Conservation (phyloP, 2,329 filamentous ascomycete species). For the Calonectria naviculata region DNA sequence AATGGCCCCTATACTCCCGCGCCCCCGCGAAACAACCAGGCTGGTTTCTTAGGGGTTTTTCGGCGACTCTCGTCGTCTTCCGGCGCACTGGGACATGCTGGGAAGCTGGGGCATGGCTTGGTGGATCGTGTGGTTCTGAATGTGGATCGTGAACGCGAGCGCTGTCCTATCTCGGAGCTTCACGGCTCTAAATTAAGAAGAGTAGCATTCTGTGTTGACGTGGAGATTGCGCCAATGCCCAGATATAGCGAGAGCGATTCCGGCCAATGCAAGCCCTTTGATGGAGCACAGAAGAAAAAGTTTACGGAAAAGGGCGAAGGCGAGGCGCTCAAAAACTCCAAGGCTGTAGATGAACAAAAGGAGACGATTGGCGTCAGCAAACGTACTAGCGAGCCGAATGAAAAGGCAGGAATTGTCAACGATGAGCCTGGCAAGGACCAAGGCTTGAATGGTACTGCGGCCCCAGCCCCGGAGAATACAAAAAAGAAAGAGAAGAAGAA, state of each 20-base stretch:
- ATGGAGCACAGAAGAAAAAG: conserved; percentile 69
- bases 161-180: conserved; percentile 83
- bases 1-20: conserved; percentile 78
- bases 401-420: conserved; percentile 47
- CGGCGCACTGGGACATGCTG: conserved; percentile 39
- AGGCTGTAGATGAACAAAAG: conserved; percentile 63
- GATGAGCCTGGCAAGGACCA: conserved; percentile 40
- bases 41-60: conserved; percentile 84
- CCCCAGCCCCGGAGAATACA: conserved; percentile 49
- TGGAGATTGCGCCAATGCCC: conserved; percentile 92
- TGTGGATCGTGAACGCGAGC: conserved; percentile 80
- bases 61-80: conserved; percentile 79
- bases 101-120: conserved; percentile 67
- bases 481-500: conserved; percentile 98
- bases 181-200: conserved; percentile 84
- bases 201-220: conserved; percentile 96
- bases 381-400: conserved; percentile 53
- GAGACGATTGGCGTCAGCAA: conserved; percentile 54
- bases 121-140: conserved; percentile 88
- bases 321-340: conserved; percentile 76
- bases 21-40: conserved; percentile 74
- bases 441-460: conserved; percentile 33
- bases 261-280: conserved; percentile 50
- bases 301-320: conserved; percentile 78
- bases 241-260: conserved; percentile 75